Base-by-base conservation (phyloP, 2,329 filamentous ascomycete species). In the Beauveria sp. region DNA sequence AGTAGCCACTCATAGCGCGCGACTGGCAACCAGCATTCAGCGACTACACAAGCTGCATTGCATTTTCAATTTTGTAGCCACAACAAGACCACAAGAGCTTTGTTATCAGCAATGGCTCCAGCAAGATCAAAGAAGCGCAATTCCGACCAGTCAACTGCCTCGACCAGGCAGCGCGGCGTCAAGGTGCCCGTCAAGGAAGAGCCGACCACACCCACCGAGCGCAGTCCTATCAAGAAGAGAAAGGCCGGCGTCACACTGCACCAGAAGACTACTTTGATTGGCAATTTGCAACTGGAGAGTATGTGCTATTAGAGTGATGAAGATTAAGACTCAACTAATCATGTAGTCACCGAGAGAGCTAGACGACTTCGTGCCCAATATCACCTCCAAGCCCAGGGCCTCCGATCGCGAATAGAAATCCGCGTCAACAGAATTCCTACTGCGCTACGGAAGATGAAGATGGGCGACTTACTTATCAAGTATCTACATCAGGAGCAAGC, bases 251-350 rank as follows among this genome's bases (percentile, higher is more conserved):
- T 93, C 65, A 87, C 86, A 3, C 73, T 84, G 61, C 80, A 81
- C 46, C 91, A 96, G 72, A 96, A 96, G 75, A 90, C 95, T 74
- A 88, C 89, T 12, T 78, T 96, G 57, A 88, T 96, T 63, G 91
- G 96, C 69, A 96, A 97, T 69, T 76, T 96, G 45, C 91, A 96
- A 71, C 81, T 96, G 46, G 92, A 97, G 75, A 85, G 92, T 96
- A 81, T 65, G 87, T 73, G 20, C 40, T 59, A 52, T 45, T 12
- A 24, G 48, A 8, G 0, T 14, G 24, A 46, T 20, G 0, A 14
- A 1, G 7, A 2, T 31, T 20, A 28, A 61, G 54, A 46, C 64
- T 22, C 38, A 52, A 46, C 65, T 69, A 61, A 71, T 53, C 31
- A 54, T 59, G 40, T 67, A 96, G 92, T 96, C 67, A 92, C 90